Conservation (phyloP, 108 stramenopile genomes). For the Cyclotella baltica region DNA sequence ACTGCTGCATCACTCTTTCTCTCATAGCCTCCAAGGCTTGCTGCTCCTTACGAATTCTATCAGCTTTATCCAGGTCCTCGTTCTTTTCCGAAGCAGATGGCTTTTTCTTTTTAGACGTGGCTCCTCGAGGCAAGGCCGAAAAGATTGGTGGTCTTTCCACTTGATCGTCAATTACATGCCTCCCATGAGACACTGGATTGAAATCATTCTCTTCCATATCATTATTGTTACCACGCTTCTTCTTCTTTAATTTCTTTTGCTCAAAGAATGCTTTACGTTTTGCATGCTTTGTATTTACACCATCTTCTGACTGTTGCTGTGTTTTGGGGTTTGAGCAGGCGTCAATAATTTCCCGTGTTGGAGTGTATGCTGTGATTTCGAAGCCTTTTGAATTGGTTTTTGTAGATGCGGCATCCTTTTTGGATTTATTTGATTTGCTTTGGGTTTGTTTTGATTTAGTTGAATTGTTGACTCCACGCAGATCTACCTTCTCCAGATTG, state of each 20-base stretch:
- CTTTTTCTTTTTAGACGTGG: constrained; percentile 33
- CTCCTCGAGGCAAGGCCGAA: constrained; percentile 41
- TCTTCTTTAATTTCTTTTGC: constrained; percentile 51
- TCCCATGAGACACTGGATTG: background rate
- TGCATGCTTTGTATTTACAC: constrained; percentile 29
- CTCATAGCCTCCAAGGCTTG: constrained; percentile 48
- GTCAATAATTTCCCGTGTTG: constrained; percentile 47
- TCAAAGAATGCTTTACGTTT: constrained; percentile 44
- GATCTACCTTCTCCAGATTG: constrained; percentile 10
- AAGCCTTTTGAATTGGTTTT: background rate
- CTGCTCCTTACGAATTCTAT: constrained; percentile 48
- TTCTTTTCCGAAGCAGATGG: background rate
- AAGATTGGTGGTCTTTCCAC: constrained; percentile 53
- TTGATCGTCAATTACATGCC: constrained; percentile 34
- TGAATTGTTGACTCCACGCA: constrained; percentile 1
- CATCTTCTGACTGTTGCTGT: background rate
- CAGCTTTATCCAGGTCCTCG: constrained; percentile 6
- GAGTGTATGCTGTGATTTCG: constrained; percentile 46
- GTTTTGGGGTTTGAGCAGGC: constrained; percentile 28
- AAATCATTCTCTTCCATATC: constrained; percentile 16
- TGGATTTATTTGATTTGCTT: constrained; percentile 6
- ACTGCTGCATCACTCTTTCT: constrained; percentile 50
- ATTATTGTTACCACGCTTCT: constrained; percentile 28
- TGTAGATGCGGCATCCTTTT: background rate
- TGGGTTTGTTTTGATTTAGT: background rate